Evolutionary conservation across 495 filamentous ascomycete genomes (phyloP).

Genomic region (Thozetella sp.): DNA sequence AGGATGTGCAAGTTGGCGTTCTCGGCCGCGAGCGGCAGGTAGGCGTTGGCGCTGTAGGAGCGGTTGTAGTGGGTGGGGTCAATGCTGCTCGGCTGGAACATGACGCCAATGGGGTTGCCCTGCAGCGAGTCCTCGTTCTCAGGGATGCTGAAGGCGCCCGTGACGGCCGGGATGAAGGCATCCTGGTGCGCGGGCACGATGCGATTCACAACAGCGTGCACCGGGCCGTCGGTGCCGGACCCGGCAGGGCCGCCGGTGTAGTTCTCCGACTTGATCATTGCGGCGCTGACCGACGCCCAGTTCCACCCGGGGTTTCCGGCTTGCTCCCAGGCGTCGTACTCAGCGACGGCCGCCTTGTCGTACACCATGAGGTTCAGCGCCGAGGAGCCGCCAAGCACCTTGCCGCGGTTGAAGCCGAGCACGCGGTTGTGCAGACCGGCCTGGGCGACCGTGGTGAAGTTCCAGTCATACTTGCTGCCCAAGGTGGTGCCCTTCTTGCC

Average conservation of each 20-base stretch:
- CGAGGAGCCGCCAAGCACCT: constrained; percentile 41
- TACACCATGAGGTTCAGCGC: constrained; percentile 43
- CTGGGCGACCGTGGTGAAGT: constrained; percentile 45
- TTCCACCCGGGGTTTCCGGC: constrained; percentile 53
- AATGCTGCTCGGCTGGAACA: constrained; percentile 29
- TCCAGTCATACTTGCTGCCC: constrained; percentile 50
- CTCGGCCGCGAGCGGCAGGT: constrained; percentile 17
- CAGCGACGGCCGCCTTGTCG: constrained; percentile 47
- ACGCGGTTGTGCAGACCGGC: constrained; percentile 25
- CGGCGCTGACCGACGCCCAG: constrained; percentile 37
- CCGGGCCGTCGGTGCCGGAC: constrained; percentile 19
- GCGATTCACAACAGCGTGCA: constrained; percentile 27
- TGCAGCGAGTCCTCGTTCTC: constrained; percentile 20
- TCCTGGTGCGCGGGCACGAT: constrained; percentile 28
- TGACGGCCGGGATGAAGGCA: constrained; percentile 23
- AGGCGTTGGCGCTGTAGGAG: constrained; percentile 34
- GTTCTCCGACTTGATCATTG: constrained; percentile 27
- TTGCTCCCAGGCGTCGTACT: constrained; percentile 57
- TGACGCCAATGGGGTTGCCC: constrained; percentile 30
- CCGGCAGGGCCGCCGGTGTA: constrained; percentile 14
- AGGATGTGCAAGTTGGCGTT: constrained; percentile 19
- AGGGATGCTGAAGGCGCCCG: constrained; percentile 20
- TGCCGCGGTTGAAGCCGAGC: constrained; percentile 38
- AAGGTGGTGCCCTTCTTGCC: constrained; percentile 34
- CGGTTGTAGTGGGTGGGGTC: constrained; percentile 28